These are phyloP conservation scores for Clonostachys byssicola DNA, from an alignment of 2,329 filamentous ascomycete species.

Conservation along the genomic window DNA sequence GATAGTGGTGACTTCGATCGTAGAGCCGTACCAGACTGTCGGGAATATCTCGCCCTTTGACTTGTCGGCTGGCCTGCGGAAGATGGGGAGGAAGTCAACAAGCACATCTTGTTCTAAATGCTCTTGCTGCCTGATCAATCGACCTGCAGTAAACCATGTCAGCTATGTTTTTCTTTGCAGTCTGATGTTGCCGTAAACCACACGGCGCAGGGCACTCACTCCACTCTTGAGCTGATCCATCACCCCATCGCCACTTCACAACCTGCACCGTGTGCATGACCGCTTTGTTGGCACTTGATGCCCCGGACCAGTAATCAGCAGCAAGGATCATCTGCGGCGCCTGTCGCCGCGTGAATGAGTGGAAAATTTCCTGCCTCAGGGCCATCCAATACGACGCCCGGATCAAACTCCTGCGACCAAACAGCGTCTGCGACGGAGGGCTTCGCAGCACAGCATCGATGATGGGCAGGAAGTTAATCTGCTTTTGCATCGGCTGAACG, in stretches of 20 bases:
- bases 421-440: constrained; percentile 26
- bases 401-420: constrained; percentile 25
- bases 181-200: too few species aligned
- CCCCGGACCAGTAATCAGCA: constrained; percentile 22
- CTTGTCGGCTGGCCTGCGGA: constrained; percentile 23
- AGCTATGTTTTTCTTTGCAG: neutral
- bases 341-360: constrained; percentile 30
- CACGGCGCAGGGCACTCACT: constrained; percentile 27
- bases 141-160: constrained; percentile 12
- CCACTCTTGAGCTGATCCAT: constrained; percentile 13
- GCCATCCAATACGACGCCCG: constrained; percentile 36
- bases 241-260: constrained; percentile 33
- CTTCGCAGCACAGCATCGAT: constrained; percentile 32
- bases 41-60: constrained; percentile 32
- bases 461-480: constrained; percentile 32
- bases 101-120: constrained; percentile 25
- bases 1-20: constrained; percentile 31
- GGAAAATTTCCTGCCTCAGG: constrained; percentile 32
- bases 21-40: constrained; percentile 30
- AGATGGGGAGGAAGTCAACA: constrained; percentile 23
- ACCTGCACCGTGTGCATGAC: constrained; percentile 35
- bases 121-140: constrained; percentile 27
- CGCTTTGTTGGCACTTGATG: constrained; percentile 30
- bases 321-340: constrained; percentile 28
- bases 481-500: constrained; percentile 1